Evolutionary conservation across 208 protist genomes (phyloP), one percentile per base, ranked within the genome.

Genomic region (Phytomonas sp.): DNA sequence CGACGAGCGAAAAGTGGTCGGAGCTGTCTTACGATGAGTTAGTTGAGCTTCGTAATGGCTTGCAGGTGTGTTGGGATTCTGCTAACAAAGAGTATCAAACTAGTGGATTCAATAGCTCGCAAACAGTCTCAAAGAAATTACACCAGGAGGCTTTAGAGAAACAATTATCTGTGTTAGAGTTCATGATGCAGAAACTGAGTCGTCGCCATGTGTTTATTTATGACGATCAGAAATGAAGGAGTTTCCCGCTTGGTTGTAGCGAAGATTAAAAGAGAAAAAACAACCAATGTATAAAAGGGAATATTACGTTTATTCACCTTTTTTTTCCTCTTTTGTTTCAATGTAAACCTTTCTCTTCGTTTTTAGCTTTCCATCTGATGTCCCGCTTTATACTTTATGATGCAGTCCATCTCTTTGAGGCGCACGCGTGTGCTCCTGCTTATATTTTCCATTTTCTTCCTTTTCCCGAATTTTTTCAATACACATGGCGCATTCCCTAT

Each of bases 21-120:
- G 78, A 94, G 70, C 67, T 98, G 40, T 80, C 88, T 17, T 73
- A 72, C 11, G 80, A 86, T 4, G 93, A 98, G 77, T 74, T 95
- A 64, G 76, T 78, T 53, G 72, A 83, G 68, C 76, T 98, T 17
- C 77, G 94, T 20, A 80, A 81, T 40, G 89, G 90, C 40, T 83
- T 98, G 7, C 94, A 97, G 73, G 79, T 80, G 20, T 88, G 93
- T 28, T 98, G 94, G 94, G 93, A 95, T 30, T 51, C 67, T 0
- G 56, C 97, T 20, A 97, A 97, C 81, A 92, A 91, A 63, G 84
- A 94, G 62, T 98, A 96, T 71, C 96, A 98, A 75, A 91, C 91
- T 23, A 88, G 92, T 62, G 89, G 90, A 29, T 96, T 98, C 81
- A 93, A 84, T 65, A 95, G 91, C 59, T 70, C 97, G 56, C 82